A percentile compares a stretch with the other conserved stretches of the same genome.
phyloP scores from a whole-genome alignment of 108 stramenopile genomes.

The Cyclotella atomus region DNA sequence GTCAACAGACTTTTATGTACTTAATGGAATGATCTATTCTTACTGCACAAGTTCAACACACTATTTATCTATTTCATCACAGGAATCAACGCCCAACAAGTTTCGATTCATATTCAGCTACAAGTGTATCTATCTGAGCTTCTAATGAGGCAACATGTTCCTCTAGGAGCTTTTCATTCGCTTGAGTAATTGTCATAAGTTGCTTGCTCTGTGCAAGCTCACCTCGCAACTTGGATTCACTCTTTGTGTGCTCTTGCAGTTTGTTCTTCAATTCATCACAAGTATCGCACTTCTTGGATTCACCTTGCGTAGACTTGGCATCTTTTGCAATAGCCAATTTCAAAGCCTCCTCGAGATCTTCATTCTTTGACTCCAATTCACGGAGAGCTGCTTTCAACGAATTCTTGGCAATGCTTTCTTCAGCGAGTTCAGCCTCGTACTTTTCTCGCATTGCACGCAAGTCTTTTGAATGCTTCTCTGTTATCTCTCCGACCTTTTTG shows the following conservation, averaged over 20 bases:
- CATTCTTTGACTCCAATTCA: constrained; percentile 12
- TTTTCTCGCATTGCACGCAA: background rate
- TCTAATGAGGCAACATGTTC: constrained; percentile 40
- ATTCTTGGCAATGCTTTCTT: background rate
- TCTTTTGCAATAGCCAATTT: background rate
- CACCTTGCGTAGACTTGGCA: background rate
- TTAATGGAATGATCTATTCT: no score
- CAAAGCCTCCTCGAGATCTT: constrained; percentile 13
- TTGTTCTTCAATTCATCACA: constrained; percentile 5
- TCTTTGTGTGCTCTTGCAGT: constrained; percentile 21
- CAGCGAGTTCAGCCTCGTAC: constrained; percentile 14
- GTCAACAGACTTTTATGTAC: no score
- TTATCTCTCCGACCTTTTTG: constrained; percentile 6
- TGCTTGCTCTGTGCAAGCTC: constrained; percentile 39
- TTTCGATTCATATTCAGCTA: constrained; percentile 44
- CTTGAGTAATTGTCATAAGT: constrained; percentile 23
- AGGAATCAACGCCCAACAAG: no score
- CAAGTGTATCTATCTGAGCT: constrained; percentile 34
- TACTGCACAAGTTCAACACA: no score
- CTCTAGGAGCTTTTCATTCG: constrained; percentile 46
- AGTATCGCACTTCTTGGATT: constrained; percentile 1
- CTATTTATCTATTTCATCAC: no score
- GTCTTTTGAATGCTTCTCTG: constrained; percentile 14
- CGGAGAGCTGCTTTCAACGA: background rate
- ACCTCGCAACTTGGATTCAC: constrained; percentile 27